Percentiles rank a stretch among this genome's conserved stretches.
Evolutionary conservation across 1,284 basidiomycete species (phyloP).

Genomic region (Macrocystidia cucumis): DNA sequence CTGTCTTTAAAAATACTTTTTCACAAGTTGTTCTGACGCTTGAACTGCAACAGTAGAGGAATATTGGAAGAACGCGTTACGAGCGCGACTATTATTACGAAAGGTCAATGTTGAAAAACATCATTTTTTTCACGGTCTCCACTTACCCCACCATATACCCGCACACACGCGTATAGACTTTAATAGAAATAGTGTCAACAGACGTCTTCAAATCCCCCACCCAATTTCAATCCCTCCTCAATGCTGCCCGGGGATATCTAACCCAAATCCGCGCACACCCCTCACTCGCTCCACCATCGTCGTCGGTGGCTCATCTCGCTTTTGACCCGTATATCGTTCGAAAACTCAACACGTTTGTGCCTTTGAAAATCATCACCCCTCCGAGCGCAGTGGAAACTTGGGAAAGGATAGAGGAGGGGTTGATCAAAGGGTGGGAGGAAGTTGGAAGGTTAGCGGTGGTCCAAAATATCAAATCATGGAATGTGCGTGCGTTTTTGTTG

Average conservation of each 20-base stretch:
- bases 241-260: conserved; percentile 34
- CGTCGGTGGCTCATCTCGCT: conserved; percentile 44
- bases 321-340: conserved; percentile 71
- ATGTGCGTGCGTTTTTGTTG: conserved; percentile 49
- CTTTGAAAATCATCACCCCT: conserved; percentile 54
- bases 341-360: conserved; percentile 66
- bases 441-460: conserved; percentile 36
- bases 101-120: no score
- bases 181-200: conserved; percentile 45
- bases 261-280: conserved; percentile 28
- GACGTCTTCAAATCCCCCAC: conserved; percentile 26
- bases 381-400: conserved; percentile 46
- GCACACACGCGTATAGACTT: conserved; percentile 21
- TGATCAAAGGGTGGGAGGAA: conserved; percentile 55
- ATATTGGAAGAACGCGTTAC: conserved; percentile 41
- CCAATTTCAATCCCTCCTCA: conserved; percentile 29
- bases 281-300: conserved; percentile 26
- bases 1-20: conserved; percentile 6
- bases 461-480: conserved; percentile 47
- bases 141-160: neutral
- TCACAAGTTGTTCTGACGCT: neutral
- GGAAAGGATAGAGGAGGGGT: conserved; percentile 34
- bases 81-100: conserved; percentile 46
- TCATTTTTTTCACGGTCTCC: neutral
- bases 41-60: conserved; percentile 7